Conservation (phyloP, 2,329 filamentous ascomycete genomes). For the Polytolypa hystricis region DNA sequence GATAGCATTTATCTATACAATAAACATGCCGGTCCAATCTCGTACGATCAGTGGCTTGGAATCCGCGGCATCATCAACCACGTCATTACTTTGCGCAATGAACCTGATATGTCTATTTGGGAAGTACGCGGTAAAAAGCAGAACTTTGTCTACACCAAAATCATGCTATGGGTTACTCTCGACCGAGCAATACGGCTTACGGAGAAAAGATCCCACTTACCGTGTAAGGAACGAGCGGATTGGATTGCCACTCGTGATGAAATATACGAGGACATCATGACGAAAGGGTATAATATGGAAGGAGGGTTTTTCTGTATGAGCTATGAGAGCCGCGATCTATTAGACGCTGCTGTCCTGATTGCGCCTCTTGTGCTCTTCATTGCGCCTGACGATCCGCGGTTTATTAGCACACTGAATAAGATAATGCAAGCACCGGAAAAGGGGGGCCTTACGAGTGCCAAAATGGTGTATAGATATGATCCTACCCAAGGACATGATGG, state of each 20-base stretch:
- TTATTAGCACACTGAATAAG: conserved; percentile 58
- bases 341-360: conserved; percentile 66
- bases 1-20: conserved; percentile 69
- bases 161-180: conserved; percentile 75
- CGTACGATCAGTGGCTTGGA: conserved; percentile 65
- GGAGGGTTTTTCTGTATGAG: conserved; percentile 63
- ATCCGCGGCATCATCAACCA: conserved; percentile 60
- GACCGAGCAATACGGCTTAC: conserved; percentile 62
- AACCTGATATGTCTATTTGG: conserved; percentile 75
- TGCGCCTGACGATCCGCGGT: conserved; percentile 64
- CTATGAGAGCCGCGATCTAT: conserved; percentile 57
- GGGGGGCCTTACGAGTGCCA: conserved; percentile 63
- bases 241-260: conserved; percentile 58
- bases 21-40: conserved; percentile 65
- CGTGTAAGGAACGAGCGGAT: conserved; percentile 55
- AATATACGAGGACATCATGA: conserved; percentile 67
- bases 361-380: conserved; percentile 73
- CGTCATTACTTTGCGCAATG: conserved; percentile 54
- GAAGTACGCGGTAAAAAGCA: conserved; percentile 66
- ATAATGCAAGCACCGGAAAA: conserved; percentile 64
- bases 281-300: conserved; percentile 62
- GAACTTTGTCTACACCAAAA: conserved; percentile 70
- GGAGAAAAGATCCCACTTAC: conserved; percentile 59
- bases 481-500: conserved; percentile 58
- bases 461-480: conserved; percentile 66